These are phyloP conservation scores for Stevia rebaudiana DNA, from an alignment of 140 eudicot species.

Conservation along the genomic window DNA sequence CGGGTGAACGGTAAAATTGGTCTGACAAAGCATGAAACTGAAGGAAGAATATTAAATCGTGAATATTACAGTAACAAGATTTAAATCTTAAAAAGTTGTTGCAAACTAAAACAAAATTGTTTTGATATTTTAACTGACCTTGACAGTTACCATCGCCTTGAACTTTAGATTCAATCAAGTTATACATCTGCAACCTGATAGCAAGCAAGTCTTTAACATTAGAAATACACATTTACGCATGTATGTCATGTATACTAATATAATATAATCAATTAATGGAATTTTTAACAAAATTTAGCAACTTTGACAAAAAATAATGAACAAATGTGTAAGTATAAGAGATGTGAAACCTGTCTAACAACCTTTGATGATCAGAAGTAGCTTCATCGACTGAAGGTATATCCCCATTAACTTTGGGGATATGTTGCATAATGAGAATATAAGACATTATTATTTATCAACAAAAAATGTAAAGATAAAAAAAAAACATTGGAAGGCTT, in stretches of 20 bases:
- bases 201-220: slow-evolving; percentile 12
- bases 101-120: not conserved
- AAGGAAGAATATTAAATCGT: not conserved
- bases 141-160: slow-evolving; percentile 97
- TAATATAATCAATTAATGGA: too few relatives aligned
- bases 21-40: slow-evolving; percentile 86
- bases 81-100: not conserved
- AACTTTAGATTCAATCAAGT: slow-evolving; percentile 78
- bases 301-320: too few relatives aligned
- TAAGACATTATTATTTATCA: too few relatives aligned
- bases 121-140: slow-evolving; percentile 36
- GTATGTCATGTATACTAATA: too few relatives aligned
- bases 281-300: not conserved
- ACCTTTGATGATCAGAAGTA: slow-evolving; percentile 91
- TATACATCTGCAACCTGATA: slow-evolving; percentile 69
- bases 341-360: slow-evolving; percentile 58
- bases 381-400: slow-evolving; percentile 95
- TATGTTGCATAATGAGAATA: slow-evolving; percentile 76
- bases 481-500: too few relatives aligned
- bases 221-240: not conserved
- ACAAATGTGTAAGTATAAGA: not conserved
- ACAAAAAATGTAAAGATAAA: too few relatives aligned
- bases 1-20: slow-evolving; percentile 71
- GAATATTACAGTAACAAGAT: not conserved
- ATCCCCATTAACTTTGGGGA: slow-evolving; percentile 91